Evolutionary conservation across 352 stramenopile genomes (phyloP).

Genomic region (Phytophthora kernoviae): DNA sequence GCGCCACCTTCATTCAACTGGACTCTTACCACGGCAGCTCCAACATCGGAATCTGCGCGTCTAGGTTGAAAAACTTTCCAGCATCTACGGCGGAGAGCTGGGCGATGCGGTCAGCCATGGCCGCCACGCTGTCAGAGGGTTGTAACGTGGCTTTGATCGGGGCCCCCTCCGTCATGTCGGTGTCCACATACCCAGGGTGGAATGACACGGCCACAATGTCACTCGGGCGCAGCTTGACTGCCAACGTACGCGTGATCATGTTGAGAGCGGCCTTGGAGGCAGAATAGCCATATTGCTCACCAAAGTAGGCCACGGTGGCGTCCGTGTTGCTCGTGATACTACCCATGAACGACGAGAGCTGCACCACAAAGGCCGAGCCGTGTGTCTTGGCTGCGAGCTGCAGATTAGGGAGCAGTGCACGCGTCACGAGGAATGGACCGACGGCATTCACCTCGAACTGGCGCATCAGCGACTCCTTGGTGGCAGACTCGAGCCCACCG

Average conservation of each 20-base stretch:
- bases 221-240: conserved; percentile 35
- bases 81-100: conserved; percentile 11
- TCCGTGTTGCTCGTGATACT: conserved; percentile 14
- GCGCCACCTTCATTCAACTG: no score
- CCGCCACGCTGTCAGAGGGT: conserved; percentile 18
- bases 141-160: no score
- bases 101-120: conserved; percentile 13
- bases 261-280: conserved; percentile 68
- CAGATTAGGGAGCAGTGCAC: not conserved
- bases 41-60: not conserved
- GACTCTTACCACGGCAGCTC: conserved; percentile 22
- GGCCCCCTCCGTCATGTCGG: conserved; percentile 26
- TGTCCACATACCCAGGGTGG: conserved; percentile 38
- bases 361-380: not conserved
- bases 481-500: not conserved
- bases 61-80: conserved; percentile 22
- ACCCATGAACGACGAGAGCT: not conserved
- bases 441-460: conserved; percentile 1
- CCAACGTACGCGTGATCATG: conserved; percentile 43
- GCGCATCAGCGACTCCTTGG: not conserved
- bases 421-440: not conserved
- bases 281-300: conserved; percentile 54
- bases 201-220: conserved; percentile 26
- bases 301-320: not conserved
- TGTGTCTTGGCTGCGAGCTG: not conserved